phyloP scores from a whole-genome alignment of 176 grass and related monocot species.

The Ananas comosus region DNA sequence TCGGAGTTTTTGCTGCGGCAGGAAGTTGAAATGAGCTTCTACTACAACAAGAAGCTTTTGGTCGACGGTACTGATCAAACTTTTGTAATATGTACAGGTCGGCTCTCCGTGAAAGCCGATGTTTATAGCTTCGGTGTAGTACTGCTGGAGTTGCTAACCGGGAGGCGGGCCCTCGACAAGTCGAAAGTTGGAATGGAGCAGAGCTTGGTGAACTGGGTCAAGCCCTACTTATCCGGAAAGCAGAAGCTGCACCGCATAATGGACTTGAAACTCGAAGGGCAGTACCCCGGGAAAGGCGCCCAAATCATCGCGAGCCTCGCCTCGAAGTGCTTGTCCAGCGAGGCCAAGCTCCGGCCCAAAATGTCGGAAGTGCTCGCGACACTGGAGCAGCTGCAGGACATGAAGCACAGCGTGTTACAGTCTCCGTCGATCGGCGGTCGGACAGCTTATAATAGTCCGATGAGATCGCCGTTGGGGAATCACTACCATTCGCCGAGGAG shows the following conservation, averaged over 20 bases:
- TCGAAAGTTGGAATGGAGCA: conserved; percentile 28
- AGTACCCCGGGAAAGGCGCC: conserved; percentile 57
- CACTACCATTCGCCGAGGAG: too few species aligned
- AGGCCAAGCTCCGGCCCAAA: conserved; percentile 47
- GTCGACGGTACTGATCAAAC: background rate
- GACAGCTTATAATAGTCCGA: too few species aligned
- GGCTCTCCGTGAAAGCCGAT: conserved; percentile 3
- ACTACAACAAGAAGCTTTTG: too few species aligned
- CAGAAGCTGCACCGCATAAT: conserved; percentile 47
- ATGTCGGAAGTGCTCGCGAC: conserved; percentile 44
- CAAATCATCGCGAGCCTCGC: conserved; percentile 34
- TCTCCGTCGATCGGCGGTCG: too few species aligned
- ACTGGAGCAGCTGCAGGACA: conserved; percentile 53
- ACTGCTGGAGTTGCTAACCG: background rate
- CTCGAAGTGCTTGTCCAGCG: conserved; percentile 33
- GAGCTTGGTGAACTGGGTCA: conserved; percentile 51
- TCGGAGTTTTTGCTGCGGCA: too few species aligned
- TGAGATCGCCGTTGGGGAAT: too few species aligned
- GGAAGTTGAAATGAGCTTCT: too few species aligned
- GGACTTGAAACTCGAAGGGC: conserved; percentile 50
- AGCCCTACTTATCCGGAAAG: conserved; percentile 43
- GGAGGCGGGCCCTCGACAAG: background rate
- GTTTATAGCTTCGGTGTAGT: conserved; percentile 2
- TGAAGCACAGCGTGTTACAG: too few species aligned
- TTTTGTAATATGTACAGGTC: background rate